A percentile compares a stretch with the other conserved stretches of the same genome.
These are phyloP conservation scores for Aspergillus baeticus DNA, from an alignment of 495 filamentous ascomycete species.

Conservation along the genomic window DNA sequence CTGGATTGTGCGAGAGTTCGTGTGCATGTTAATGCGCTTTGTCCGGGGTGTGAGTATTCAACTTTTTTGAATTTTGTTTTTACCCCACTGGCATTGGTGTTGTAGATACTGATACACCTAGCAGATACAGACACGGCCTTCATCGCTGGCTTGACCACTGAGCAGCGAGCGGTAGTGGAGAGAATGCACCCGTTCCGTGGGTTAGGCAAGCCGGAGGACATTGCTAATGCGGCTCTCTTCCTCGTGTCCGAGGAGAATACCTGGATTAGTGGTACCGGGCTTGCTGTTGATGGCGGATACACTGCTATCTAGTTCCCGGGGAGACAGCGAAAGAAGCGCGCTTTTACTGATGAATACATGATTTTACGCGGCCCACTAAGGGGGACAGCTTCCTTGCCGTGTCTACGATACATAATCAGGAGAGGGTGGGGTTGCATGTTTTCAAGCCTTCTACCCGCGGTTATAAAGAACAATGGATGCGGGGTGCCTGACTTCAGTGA, in stretches of 20 bases:
- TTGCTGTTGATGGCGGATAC: slow-evolving; percentile 52
- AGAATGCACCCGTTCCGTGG: slow-evolving; percentile 38
- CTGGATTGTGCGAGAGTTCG: slow-evolving; percentile 47
- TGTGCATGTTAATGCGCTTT: slow-evolving; percentile 55
- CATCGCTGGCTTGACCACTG: slow-evolving; percentile 8
- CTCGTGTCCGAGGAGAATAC: slow-evolving; percentile 47
- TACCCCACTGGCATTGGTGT: too few species aligned
- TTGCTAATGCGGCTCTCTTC: slow-evolving; percentile 47
- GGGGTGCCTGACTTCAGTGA: too few species aligned
- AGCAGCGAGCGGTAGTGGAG: slow-evolving; percentile 13
- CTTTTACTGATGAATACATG: too few species aligned
- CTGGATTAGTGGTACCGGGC: slow-evolving; percentile 38
- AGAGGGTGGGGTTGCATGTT: too few species aligned
- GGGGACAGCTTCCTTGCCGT: too few species aligned
- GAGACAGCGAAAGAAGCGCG: too few species aligned
- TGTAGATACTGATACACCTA: background rate
- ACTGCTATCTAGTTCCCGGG: slow-evolving; percentile 19
- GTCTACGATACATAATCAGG: too few species aligned
- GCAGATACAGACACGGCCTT: slow-evolving; percentile 29
- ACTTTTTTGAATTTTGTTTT: too few species aligned
- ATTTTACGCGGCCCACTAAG: too few species aligned
- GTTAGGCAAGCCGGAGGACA: slow-evolving; percentile 42
- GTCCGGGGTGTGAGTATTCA: slow-evolving; percentile 50
- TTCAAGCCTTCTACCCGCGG: too few species aligned
- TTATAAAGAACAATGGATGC: too few species aligned